Base-by-base conservation (phyloP, 768 basidiomycete genomes). In the Boletus barrowsii region DNA sequence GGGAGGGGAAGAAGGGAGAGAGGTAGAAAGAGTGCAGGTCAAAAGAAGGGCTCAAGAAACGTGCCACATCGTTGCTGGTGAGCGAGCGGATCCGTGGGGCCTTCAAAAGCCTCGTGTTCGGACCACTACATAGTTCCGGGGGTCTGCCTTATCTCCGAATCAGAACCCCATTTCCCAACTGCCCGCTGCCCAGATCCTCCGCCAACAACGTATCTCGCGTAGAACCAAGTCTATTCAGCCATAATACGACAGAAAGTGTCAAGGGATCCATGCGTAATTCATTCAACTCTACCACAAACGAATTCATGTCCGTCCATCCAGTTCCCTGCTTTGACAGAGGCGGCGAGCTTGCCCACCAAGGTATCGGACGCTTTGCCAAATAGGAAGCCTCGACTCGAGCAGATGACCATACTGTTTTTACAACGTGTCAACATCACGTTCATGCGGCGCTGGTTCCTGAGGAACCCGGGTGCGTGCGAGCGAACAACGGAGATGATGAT, bases 361-460 rank as follows among this genome's bases (percentile, higher is more conserved):
- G 68, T 70, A 32, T 13, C 0, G 15, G 59, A 58, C 2, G 59
- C 68, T 13, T 22, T 10, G 2, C 52, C 59, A 15, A 22, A 53
- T 14, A 72, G 59, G 41, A 66, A 72, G 10, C 49, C 22, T 6
- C 73, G 73, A 55, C 70, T 86, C 9, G 84, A 76, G 48, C 86
- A 74, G 63, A 93, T 83, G 60, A 83, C 82, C 88, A 93, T 92
- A 35, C 82, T 83, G 45, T 68, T 66, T 66, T 85, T 86, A 74
- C 85, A 90, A 20, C 89, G 80, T 32, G 86, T 87, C 32, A 92
- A 76, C 89, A 93, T 90, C 42, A 93, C 90, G 79, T 93, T 93
- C 44, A 84, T 87, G 6, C 90, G 78, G 10, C 84, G 77, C 7
- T 76, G 51, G 59, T 81, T 83, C 14, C 64, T 70, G 20, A 93